A percentile compares a stretch with the other conserved stretches of the same genome.
phyloP scores from a whole-genome alignment of 225 moss, liverwort and hornwort species.

The Neckera pumila region DNA sequence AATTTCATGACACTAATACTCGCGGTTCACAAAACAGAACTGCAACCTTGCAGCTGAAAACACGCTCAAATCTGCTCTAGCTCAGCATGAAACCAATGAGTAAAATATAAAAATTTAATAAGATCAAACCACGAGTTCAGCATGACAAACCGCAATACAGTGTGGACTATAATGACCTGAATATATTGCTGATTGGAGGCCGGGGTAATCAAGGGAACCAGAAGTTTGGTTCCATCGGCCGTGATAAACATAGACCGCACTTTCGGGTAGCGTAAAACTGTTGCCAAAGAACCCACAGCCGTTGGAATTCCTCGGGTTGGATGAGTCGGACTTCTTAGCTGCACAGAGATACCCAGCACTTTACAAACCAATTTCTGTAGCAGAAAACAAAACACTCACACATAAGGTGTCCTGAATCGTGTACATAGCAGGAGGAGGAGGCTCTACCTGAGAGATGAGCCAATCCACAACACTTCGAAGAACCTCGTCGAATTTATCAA shows the following conservation, averaged over 20 bases:
- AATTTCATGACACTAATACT: not conserved
- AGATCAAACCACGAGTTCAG: not conserved
- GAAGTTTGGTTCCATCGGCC: constrained; percentile 56
- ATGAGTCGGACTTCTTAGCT: constrained; percentile 72
- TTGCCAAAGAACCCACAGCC: constrained; percentile 84
- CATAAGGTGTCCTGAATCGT: not conserved
- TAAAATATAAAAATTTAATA: not conserved
- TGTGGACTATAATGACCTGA: constrained; percentile 36
- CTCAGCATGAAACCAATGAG: not conserved
- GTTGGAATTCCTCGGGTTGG: constrained; percentile 58
- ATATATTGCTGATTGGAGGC: constrained; percentile 75
- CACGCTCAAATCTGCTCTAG: not conserved
- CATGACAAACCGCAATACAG: not conserved
- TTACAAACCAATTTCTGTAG: not conserved
- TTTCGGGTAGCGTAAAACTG: constrained; percentile 64
- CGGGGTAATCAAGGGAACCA: constrained; percentile 52
- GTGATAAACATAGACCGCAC: constrained; percentile 70
- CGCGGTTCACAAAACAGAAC: not conserved
- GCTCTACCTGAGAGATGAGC: constrained; percentile 63
- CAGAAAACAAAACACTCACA: not conserved
- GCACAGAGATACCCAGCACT: not conserved
- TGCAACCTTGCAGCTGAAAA: not conserved
- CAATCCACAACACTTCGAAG: constrained; percentile 66
- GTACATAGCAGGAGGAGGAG: not conserved
- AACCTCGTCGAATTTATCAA: constrained; percentile 43